Base-by-base conservation (phyloP, 352 stramenopile species). In the Pythium apleroticum region DNA sequence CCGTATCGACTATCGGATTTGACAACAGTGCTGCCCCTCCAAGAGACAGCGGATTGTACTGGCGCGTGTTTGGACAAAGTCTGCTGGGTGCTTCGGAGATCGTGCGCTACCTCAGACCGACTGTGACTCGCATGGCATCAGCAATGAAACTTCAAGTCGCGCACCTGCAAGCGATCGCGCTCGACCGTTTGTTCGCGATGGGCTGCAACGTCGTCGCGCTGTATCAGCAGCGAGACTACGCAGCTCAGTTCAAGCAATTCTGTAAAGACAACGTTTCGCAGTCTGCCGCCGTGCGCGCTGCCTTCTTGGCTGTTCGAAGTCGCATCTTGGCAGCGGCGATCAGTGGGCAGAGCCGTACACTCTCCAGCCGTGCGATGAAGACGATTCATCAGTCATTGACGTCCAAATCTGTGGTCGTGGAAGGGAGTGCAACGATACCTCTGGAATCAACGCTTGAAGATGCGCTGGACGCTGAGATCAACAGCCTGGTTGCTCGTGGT, bases 51-150 rank as follows among this genome's bases (percentile, higher is more conserved):
- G 39, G 41, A 10, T 66, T 88, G 25, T 96, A 96, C 63, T 96
- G 88, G 88, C 81, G 74, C 3, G 69, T 77, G 14, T 91, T 93
- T 71, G 79, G 77, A 0, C 76, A 90, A 63, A 93, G 76, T 50
- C 65, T 95, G 46, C 66, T 92, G 17, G 75, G 84, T 24, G 86
- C 86, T 1, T 81, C 78, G 11, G 81, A 88, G 25, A 64, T 96
- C 45, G 54, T 93, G 28, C 78, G 81, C 0, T 91, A 86, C 52
- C 68, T 94, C 35, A 64, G 72, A 43, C 79, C 77, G 28, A 82
- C 67, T 17, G 73, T 91, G 48, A 50, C 65, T 8, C 73, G 78
- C 15, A 75, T 91, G 65, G 88, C 80, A 19, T 41, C 75, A 22
- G 52, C 59, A 9, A 56, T 80, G 50, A 88, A 91, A 45, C 62